phyloP scores from a whole-genome alignment of 495 filamentous ascomycete species.

The Penicillium ochrochloron region DNA sequence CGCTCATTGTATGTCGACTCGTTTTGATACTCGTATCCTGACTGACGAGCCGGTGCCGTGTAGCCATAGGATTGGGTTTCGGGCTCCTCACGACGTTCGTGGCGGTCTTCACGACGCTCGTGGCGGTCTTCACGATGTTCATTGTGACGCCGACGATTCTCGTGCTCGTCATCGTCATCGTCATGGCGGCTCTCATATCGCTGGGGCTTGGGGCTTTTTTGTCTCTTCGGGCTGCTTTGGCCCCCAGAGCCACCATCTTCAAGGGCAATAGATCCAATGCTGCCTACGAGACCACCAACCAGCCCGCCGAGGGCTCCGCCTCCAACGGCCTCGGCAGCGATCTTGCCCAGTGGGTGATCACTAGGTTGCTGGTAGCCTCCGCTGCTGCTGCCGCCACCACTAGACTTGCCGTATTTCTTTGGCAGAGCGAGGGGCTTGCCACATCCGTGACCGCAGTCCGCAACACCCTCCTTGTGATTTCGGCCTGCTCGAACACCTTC shows the following conservation, averaged over 20 bases:
- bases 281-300: slow-evolving; percentile 55
- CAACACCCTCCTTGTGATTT: slow-evolving; percentile 85
- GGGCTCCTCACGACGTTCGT: slow-evolving; percentile 43
- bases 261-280: slow-evolving; percentile 52
- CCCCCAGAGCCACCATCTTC: slow-evolving; percentile 33
- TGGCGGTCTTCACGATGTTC: slow-evolving; percentile 32
- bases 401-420: slow-evolving; percentile 23
- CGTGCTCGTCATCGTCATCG: background rate
- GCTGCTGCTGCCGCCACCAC: slow-evolving; percentile 34
- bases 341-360: slow-evolving; percentile 40
- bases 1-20: slow-evolving; percentile 14
- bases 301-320: slow-evolving; percentile 56
- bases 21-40: slow-evolving; percentile 22
- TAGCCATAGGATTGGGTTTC: slow-evolving; percentile 37
- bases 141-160: slow-evolving; percentile 31
- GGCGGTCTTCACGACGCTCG: slow-evolving; percentile 34
- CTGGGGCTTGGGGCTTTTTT: slow-evolving; percentile 13
- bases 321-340: slow-evolving; percentile 50
- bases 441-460: slow-evolving; percentile 84
- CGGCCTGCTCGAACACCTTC: slow-evolving; percentile 73
- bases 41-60: slow-evolving; percentile 3
- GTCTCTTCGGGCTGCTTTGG: slow-evolving; percentile 15
- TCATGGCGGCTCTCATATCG: background rate
- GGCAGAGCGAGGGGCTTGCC: slow-evolving; percentile 70
- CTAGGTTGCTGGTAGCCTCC: slow-evolving; percentile 27